Base-by-base conservation (phyloP, 148 eudicot genomes). In the Limonium bicolor region DNA sequence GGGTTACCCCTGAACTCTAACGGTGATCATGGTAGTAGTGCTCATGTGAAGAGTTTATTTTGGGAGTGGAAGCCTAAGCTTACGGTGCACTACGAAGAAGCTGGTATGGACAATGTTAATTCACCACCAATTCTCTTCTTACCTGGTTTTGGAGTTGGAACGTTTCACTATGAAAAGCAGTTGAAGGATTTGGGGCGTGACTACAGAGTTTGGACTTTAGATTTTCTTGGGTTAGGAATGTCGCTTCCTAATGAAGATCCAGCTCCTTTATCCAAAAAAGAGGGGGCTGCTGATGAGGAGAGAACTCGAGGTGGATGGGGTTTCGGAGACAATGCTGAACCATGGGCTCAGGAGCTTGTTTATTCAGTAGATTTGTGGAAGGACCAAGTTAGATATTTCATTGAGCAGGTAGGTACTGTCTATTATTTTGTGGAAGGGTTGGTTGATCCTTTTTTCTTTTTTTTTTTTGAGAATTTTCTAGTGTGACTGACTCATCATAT, bases 81-180 rank as follows among this genome's bases (percentile, higher is more conserved):
- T 20, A 72, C 59, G 34, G 83, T 88, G 33, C 65, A 88, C 60
- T 88, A 83, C 48, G 86, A 83, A 53, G 58, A 67, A 53, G 66
- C 97, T 3, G 97, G 94, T 3, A 40, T 61, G 38, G 74, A 60
- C 34, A 83, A 83, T 41, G 53, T 72, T 8, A 59, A 61, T 46
- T 67, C 94, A 12, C 94, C 97, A 17, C 41, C 94, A 5, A 54
- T 88, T 37, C 83, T 88, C 33, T 80, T 83, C 51, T 83, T 88
- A 39, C 97, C 97, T 27, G 97, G 97, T 34, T 88, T 88, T 47
- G 97, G 97, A 53, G 97, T 80, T 15, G 97, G 97, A 53, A 80
- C 87, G 42, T 88, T 88, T 67, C 97, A 88, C 62, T 88, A 83
- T 28, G 75, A 88, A 34, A 84, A 88, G 51, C 97, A 88, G 64